phyloP scores from a whole-genome alignment of 208 protist species.

The Lotmaria passim region DNA sequence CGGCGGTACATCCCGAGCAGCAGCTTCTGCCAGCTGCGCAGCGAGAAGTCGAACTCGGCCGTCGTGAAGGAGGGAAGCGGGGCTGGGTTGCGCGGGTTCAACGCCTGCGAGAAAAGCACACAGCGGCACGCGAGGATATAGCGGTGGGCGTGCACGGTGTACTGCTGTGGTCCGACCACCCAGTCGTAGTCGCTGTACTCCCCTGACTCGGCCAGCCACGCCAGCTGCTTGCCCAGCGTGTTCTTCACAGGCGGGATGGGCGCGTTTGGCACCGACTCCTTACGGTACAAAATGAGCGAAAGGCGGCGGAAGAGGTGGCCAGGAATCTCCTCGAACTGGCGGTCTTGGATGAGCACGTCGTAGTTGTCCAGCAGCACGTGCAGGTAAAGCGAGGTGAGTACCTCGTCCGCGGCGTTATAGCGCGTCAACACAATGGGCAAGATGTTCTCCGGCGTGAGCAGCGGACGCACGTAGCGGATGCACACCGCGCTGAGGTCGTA shows the following conservation, averaged over 20 bases:
- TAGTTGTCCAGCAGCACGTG: conserved; percentile 84
- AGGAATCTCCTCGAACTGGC: conserved; percentile 89
- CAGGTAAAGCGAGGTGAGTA: conserved; percentile 85
- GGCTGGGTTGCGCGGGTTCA: conserved; percentile 53
- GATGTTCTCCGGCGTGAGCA: conserved; percentile 86
- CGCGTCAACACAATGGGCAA: conserved; percentile 83
- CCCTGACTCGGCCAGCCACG: conserved; percentile 78
- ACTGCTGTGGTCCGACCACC: conserved; percentile 73
- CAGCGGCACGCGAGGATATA: conserved; percentile 88
- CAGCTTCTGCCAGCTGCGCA: conserved; percentile 85
- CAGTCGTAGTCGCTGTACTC: conserved; percentile 89
- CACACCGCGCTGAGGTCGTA: conserved; percentile 79
- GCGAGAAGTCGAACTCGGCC: conserved; percentile 83
- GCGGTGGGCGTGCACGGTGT: conserved; percentile 74
- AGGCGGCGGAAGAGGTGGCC: conserved; percentile 89
- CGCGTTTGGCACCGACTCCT: conserved; percentile 71
- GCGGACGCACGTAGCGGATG: conserved; percentile 70
- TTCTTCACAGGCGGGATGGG: conserved; percentile 72
- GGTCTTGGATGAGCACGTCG: conserved; percentile 85
- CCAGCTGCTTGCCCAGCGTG: conserved; percentile 80
- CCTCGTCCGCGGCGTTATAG: conserved; percentile 86
- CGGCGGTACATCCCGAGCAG: conserved; percentile 76
- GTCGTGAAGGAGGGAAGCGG: conserved; percentile 60
- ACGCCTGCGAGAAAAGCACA: conserved; percentile 74
- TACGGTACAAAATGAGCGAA: conserved; percentile 78